Conservation (phyloP, 495 filamentous ascomycete genomes). For the Bacidia gigantensis region DNA sequence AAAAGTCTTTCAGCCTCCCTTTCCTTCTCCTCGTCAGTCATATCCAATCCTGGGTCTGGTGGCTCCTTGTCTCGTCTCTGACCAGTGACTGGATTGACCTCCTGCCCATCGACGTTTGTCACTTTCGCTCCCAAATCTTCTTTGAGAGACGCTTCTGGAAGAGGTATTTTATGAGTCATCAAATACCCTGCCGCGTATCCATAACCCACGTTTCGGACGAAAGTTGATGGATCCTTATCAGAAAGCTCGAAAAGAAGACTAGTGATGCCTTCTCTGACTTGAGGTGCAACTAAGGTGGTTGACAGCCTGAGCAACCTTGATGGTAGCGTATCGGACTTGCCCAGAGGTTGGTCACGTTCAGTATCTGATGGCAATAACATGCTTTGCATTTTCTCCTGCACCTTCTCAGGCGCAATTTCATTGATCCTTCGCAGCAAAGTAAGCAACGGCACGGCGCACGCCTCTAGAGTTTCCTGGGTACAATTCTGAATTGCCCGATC, state of each 20-base stretch:
- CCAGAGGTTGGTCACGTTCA: conserved; percentile 69
- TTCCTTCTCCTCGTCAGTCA: conserved; percentile 88
- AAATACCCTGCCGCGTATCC: conserved; percentile 86
- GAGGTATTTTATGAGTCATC: conserved; percentile 61
- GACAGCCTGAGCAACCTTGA: conserved; percentile 70
- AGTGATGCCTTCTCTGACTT: conserved; percentile 61
- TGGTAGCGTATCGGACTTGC: conserved; percentile 57
- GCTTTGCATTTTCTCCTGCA: conserved; percentile 47
- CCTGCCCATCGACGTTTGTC: conserved; percentile 17
- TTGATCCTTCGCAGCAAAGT: conserved; percentile 58
- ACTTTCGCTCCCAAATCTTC: conserved; percentile 12
- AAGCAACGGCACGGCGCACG: conserved; percentile 52
- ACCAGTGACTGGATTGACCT: conserved; percentile 83
- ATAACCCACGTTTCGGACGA: conserved; percentile 77
- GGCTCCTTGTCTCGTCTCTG: conserved; percentile 64
- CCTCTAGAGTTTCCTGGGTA: conserved; percentile 53
- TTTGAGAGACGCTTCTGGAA: conserved; percentile 49
- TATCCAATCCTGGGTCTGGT: conserved; percentile 39
- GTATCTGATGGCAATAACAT: conserved; percentile 62
- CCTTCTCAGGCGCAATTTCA: conserved; percentile 52
- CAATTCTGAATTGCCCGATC: conserved; percentile 47
- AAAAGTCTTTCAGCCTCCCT: conserved; percentile 86
- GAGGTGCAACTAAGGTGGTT: conserved; percentile 51
- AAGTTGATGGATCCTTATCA: conserved; percentile 52
- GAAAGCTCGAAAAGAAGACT: conserved; percentile 78